These are phyloP conservation scores for Xylariaceae sp. DNA, from an alignment of 2,329 filamentous ascomycete genomes.

Conservation along the genomic window DNA sequence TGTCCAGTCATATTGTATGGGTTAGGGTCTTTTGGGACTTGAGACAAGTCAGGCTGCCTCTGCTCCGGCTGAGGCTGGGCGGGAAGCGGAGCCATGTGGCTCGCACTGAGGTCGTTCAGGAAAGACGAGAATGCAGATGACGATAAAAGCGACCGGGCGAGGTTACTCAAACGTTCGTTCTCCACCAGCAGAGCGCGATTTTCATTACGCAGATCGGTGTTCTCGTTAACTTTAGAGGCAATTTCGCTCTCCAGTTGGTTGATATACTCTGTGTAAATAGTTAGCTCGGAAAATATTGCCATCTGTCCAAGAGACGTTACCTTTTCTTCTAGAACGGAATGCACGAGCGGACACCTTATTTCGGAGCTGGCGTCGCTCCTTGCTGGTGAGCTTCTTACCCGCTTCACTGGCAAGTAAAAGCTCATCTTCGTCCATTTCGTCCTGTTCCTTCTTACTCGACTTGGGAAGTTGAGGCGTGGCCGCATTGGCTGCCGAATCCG, in stretches of 20 bases:
- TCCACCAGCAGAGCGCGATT: slow-evolving; percentile 81
- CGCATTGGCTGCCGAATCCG: slow-evolving; percentile 48
- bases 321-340: slow-evolving; percentile 96
- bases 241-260: slow-evolving; percentile 88
- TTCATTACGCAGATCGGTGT: slow-evolving; percentile 71
- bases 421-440: slow-evolving; percentile 99
- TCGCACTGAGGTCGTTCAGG: slow-evolving; percentile 64
- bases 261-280: slow-evolving; percentile 76
- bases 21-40: slow-evolving; percentile 63
- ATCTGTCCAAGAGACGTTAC: slow-evolving; percentile 49
- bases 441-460: slow-evolving; percentile 78
- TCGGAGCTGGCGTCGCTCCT: slow-evolving; percentile 91
- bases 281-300: slow-evolving; percentile 43
- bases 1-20: slow-evolving; percentile 52
- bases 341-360: slow-evolving; percentile 98
- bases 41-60: slow-evolving; percentile 43
- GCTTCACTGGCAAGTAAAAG: slow-evolving; percentile 65
- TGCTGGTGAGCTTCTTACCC: slow-evolving; percentile 98
- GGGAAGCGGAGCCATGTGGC: slow-evolving; percentile 45
- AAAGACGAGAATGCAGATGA: slow-evolving; percentile 81
- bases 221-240: slow-evolving; percentile 76
- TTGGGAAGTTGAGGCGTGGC: slow-evolving; percentile 65
- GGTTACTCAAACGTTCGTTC: slow-evolving; percentile 73
- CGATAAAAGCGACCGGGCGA: slow-evolving; percentile 76
- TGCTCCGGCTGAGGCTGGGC: slow-evolving; percentile 38